phyloP scores from a whole-genome alignment of 306 rosid genomes.

The Prunus mume region DNA sequence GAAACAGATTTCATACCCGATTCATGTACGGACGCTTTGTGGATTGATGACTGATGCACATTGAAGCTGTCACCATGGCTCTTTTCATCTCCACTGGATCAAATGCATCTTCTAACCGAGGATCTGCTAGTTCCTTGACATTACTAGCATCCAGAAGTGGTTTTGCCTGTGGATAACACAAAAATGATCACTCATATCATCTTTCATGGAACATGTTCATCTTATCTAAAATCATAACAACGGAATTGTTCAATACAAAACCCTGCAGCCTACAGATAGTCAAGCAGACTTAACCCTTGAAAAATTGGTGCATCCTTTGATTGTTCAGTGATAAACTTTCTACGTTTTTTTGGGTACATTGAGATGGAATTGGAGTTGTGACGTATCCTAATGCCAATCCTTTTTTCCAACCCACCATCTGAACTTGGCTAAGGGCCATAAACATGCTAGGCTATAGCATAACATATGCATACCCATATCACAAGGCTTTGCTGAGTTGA shows the following conservation, averaged over 20 bases:
- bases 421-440: not conserved
- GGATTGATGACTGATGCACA: slow-evolving; percentile 77
- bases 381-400: not conserved
- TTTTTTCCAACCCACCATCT: not conserved
- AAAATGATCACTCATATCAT: slow-evolving; percentile 3
- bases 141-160: slow-evolving; percentile 60
- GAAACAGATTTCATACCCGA: slow-evolving; percentile 37
- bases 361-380: no score
- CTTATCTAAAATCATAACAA: not conserved
- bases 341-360: no score
- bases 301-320: no score
- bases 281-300: no score
- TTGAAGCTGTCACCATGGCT: slow-evolving; percentile 58
- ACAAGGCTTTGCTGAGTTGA: slow-evolving; percentile 81
- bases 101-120: slow-evolving; percentile 53
- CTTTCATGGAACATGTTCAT: not conserved
- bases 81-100: slow-evolving; percentile 62
- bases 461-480: slow-evolving; percentile 59
- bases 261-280: no score
- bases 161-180: slow-evolving; percentile 56
- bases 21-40: slow-evolving; percentile 74
- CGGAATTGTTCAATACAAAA: no score
- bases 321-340: no score
- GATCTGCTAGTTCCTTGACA: slow-evolving; percentile 64
- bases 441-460: slow-evolving; percentile 1